Conservation (phyloP, 441 rosid species). For the Syzygium syzygioides region DNA sequence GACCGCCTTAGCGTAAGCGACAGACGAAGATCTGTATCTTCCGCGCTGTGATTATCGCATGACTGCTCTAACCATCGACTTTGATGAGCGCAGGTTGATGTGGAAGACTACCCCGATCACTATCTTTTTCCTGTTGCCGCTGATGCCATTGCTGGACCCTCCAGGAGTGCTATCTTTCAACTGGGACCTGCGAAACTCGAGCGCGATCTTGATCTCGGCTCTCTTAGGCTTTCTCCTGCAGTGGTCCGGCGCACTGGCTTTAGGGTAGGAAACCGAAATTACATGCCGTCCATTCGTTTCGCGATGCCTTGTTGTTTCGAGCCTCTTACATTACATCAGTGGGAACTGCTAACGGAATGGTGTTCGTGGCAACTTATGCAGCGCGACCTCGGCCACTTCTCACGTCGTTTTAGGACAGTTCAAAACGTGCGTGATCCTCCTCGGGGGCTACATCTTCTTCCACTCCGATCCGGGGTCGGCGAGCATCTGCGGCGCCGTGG, state of each 20-base stretch:
- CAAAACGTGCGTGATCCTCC: slow-evolving; percentile 77
- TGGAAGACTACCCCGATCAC: slow-evolving; percentile 97
- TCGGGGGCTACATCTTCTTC: slow-evolving; percentile 69
- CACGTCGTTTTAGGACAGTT: slow-evolving; percentile 94
- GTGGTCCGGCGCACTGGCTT: slow-evolving; percentile 96
- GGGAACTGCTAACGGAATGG: background rate
- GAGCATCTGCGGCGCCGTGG: slow-evolving; percentile 73
- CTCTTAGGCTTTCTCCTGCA: slow-evolving; percentile 89
- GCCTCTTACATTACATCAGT: background rate
- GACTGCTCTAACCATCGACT: background rate
- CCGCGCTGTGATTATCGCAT: background rate
- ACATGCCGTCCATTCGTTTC: background rate
- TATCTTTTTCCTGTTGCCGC: slow-evolving; percentile 64
- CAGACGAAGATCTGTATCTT: background rate
- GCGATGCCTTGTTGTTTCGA: background rate
- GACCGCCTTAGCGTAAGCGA: slow-evolving; percentile 84
- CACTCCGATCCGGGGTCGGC: slow-evolving; percentile 66
- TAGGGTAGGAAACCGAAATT: slow-evolving; percentile 44
- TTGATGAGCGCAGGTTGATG: slow-evolving; percentile 55
- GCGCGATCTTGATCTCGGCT: slow-evolving; percentile 65
- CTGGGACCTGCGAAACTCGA: slow-evolving; percentile 67
- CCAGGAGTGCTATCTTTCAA: slow-evolving; percentile 71
- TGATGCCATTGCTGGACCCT: slow-evolving; percentile 95
- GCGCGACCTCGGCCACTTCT: slow-evolving; percentile 95
- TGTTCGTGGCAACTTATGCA: slow-evolving; percentile 9